Conservation (phyloP, 768 basidiomycete genomes). For the Boletus fagicola region DNA sequence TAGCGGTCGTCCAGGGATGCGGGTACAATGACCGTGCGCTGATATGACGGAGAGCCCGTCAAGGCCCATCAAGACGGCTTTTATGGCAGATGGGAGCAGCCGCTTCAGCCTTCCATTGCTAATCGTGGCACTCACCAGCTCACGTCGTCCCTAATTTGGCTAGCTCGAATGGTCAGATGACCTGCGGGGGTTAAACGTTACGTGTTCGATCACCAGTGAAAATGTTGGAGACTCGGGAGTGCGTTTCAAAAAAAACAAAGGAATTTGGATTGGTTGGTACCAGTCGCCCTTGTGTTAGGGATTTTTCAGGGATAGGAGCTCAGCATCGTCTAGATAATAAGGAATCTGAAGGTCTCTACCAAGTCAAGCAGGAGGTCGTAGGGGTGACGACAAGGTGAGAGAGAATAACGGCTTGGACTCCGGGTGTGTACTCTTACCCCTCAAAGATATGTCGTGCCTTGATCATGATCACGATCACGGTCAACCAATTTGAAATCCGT, state of each 20-base stretch:
- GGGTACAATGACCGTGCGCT: neutral
- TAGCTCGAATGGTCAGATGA: neutral
- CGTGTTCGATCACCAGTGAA: neutral
- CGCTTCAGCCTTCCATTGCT: neutral
- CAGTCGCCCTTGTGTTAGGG: too few relatives aligned
- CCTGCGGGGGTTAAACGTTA: neutral
- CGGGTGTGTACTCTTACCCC: neutral
- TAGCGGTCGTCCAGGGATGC: too few relatives aligned
- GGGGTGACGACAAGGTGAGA: too few relatives aligned
- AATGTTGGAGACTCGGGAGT: neutral
- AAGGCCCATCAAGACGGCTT: neutral
- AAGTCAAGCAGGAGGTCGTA: neutral
- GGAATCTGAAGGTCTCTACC: neutral
- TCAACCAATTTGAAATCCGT: constrained; percentile 10
- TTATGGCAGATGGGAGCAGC: neutral
- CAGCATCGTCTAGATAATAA: too few relatives aligned
- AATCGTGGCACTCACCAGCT: neutral
- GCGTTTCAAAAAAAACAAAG: neutral
- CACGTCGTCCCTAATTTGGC: neutral
- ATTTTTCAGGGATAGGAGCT: too few relatives aligned
- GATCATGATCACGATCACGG: neutral
- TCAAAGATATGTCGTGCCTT: neutral
- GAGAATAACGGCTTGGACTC: too few relatives aligned
- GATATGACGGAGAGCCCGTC: neutral
- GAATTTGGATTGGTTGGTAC: neutral